Evolutionary conservation across 1,284 basidiomycete species (phyloP).

Genomic region (Coniferiporia sulphurascens): DNA sequence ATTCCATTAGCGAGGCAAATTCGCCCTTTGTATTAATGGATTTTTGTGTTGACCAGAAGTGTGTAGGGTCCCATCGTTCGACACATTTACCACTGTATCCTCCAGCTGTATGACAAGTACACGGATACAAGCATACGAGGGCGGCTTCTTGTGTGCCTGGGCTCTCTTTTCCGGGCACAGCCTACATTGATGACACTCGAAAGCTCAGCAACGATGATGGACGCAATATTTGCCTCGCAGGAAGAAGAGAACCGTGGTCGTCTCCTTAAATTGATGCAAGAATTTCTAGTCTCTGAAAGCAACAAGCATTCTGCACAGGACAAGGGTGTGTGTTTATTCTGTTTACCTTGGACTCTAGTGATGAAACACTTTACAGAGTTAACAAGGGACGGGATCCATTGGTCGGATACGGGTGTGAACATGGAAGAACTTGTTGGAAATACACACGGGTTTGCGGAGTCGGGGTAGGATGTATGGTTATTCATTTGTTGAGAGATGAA

Average conservation of each 20-base stretch:
- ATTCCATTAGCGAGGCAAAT: conserved; percentile 53
- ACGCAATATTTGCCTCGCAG: conserved; percentile 70
- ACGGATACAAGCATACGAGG: conserved; percentile 50
- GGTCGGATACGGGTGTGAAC: conserved; percentile 49
- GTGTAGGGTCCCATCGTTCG: conserved; percentile 68
- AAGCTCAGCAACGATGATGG: conserved; percentile 81
- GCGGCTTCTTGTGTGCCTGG: conserved; percentile 77
- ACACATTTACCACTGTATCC: conserved; percentile 70
- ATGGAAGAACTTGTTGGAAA: conserved; percentile 94
- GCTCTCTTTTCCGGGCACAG: conserved; percentile 88
- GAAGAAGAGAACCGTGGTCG: conserved; percentile 70
- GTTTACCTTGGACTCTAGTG: conserved; percentile 21
- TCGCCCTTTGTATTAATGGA: not conserved
- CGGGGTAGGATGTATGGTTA: conserved; percentile 60
- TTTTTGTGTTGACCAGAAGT: conserved; percentile 12
- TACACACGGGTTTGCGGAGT: conserved; percentile 91
- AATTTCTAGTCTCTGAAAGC: conserved; percentile 81
- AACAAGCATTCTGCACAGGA: conserved; percentile 65
- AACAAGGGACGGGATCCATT: conserved; percentile 36
- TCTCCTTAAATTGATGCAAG: conserved; percentile 84
- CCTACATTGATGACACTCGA: conserved; percentile 84
- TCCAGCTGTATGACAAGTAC: conserved; percentile 67
- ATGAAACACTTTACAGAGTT: conserved; percentile 24
- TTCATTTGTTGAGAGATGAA: not conserved
- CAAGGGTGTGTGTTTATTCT: conserved; percentile 42